These are phyloP conservation scores for Coccomyxa sp. DNA, from an alignment of 139 green algal genomes.

Conservation along the genomic window DNA sequence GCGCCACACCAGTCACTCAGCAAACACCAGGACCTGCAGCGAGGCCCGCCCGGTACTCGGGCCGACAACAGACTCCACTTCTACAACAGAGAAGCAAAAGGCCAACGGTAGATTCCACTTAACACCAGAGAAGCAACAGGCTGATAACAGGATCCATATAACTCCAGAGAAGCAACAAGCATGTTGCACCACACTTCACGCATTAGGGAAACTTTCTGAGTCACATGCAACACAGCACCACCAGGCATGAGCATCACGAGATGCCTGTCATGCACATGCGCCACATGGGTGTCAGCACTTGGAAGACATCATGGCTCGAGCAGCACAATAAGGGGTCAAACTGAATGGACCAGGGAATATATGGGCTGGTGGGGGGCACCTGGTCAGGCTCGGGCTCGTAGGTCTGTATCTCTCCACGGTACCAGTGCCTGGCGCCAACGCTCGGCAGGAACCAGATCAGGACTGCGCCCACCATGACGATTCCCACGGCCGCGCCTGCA, in stretches of 20 bases:
- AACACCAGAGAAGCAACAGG: neutral
- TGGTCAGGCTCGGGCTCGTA: neutral
- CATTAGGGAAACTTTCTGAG: no score
- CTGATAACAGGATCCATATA: neutral
- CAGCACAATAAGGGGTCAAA: neutral
- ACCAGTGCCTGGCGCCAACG: neutral
- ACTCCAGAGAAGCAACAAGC: neutral
- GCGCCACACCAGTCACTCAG: neutral
- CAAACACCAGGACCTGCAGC: neutral
- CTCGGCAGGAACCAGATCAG: slow-evolving; percentile 24
- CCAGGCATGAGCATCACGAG: neutral
- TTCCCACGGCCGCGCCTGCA: slow-evolving; percentile 29
- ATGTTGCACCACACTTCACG: neutral
- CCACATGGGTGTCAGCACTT: neutral
- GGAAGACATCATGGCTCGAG: neutral
- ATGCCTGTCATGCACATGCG: neutral
- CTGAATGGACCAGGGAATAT: neutral
- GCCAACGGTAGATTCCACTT: neutral
- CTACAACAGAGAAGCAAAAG: neutral
- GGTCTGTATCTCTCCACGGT: neutral
- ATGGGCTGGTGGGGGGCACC: neutral
- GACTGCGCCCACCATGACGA: slow-evolving; percentile 23
- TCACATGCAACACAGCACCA: neutral
- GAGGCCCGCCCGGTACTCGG: neutral
- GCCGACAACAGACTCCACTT: neutral